These are phyloP conservation scores for Bolboschoenus planiculmis DNA, from an alignment of 176 grass and related monocot species.

Conservation along the genomic window DNA sequence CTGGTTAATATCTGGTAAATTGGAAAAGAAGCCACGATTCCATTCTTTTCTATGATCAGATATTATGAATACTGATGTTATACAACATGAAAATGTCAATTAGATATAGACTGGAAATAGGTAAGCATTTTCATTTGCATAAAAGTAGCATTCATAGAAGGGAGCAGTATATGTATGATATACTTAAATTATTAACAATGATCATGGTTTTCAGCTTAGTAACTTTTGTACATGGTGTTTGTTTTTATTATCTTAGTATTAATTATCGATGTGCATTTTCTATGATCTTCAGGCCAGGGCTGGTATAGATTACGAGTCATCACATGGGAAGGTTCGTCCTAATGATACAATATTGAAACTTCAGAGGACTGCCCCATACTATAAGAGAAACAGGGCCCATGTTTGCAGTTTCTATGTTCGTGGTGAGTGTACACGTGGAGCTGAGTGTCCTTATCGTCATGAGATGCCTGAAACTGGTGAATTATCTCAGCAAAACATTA, in stretches of 20 bases:
- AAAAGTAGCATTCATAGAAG: not conserved
- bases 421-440: slow-evolving; percentile 93
- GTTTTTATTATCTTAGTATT: not conserved
- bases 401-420: slow-evolving; percentile 96
- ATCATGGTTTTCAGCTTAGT: not conserved
- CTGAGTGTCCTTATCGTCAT: slow-evolving; percentile 92
- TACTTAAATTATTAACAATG: not conserved
- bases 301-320: slow-evolving; percentile 94
- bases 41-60: not conserved
- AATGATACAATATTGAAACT: slow-evolving; percentile 96
- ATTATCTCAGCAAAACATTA: slow-evolving; percentile 97
- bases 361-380: slow-evolving; percentile 96
- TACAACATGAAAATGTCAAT: not conserved
- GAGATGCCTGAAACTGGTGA: slow-evolving; percentile 99
- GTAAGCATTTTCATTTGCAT: not conserved
- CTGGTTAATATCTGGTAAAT: not conserved
- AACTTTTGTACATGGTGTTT: not conserved
- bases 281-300: slow-evolving; percentile 59
- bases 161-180: not conserved
- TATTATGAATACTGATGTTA: not conserved
- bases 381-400: slow-evolving; percentile 94
- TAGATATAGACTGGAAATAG: not conserved
- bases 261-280: not conserved
- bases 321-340: slow-evolving; percentile 69
- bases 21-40: not conserved